Percentiles rank a stretch among this genome's conserved stretches.
Evolutionary conservation across 768 basidiomycete genomes (phyloP).

Genomic region (Pseudohyphozyma bogoriensis): DNA sequence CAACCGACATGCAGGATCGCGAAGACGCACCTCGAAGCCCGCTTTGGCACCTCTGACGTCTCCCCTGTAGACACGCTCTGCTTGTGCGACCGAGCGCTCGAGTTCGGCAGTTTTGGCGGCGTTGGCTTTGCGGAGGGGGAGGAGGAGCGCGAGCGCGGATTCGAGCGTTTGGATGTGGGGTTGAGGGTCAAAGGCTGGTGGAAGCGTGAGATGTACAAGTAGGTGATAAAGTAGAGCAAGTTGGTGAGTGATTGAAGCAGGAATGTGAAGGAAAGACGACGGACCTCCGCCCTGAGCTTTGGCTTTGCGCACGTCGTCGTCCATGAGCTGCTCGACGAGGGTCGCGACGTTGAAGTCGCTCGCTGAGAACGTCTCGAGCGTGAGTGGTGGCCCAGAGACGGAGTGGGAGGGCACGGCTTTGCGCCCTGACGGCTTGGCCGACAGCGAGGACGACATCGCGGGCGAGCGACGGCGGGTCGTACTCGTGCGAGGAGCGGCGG

Average conservation of each 20-base stretch:
- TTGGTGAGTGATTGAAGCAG: no score
- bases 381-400: not conserved
- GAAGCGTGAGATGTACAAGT: not conserved
- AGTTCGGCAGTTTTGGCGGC: conserved; percentile 81
- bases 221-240: no score
- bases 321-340: conserved; percentile 27
- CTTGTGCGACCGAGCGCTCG: conserved; percentile 77
- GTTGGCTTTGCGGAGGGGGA: conserved; percentile 77
- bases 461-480: no score
- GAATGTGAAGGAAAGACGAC: no score
- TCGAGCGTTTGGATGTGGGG: conserved; percentile 76
- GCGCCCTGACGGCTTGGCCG: not conserved
- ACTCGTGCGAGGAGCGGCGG: no score
- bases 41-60: conserved; percentile 85
- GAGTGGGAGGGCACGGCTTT: not conserved
- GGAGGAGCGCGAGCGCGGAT: conserved; percentile 74
- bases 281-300: conserved; percentile 7
- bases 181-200: conserved; percentile 28
- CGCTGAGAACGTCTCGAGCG: conserved; percentile 27
- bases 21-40: conserved; percentile 70
- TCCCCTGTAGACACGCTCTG: conserved; percentile 88
- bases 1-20: not conserved
- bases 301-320: conserved; percentile 10
- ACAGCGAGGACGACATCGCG: no score
- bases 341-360: conserved; percentile 25